These are phyloP conservation scores for Apiospora marii DNA, from an alignment of 2,329 filamentous ascomycete genomes.

Conservation along the genomic window DNA sequence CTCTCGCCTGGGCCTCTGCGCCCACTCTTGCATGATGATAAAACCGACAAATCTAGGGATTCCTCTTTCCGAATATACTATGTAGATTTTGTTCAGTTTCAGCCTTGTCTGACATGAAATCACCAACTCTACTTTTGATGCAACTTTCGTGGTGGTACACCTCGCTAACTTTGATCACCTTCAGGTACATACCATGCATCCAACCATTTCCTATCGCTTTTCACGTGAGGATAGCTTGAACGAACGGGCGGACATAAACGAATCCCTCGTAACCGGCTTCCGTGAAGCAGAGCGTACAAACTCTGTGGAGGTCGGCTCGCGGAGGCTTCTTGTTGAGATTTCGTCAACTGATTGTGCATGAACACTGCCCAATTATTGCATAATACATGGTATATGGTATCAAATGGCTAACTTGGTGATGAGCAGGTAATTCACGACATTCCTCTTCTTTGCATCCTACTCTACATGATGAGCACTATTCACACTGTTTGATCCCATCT, in stretches of 20 bases:
- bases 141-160: conserved; percentile 30
- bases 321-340: conserved; percentile 69
- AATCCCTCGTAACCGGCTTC: conserved; percentile 56
- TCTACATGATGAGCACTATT: conserved; percentile 48
- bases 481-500: conserved; percentile 49
- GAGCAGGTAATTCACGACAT: conserved; percentile 21
- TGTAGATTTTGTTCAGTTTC: conserved; percentile 72
- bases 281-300: conserved; percentile 69
- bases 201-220: conserved; percentile 31
- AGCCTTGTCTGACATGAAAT: conserved; percentile 69
- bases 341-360: conserved; percentile 67
- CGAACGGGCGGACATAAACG: conserved; percentile 75
- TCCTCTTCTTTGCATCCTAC: conserved; percentile 5
- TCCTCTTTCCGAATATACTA: conserved; percentile 72
- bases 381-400: neutral
- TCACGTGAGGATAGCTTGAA: conserved; percentile 70
- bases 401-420: neutral
- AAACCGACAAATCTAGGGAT: conserved; percentile 67
- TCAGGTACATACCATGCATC: conserved; percentile 51
- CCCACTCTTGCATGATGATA: conserved; percentile 62
- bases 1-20: conserved; percentile 35
- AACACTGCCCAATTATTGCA: neutral
- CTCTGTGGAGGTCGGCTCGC: conserved; percentile 59
- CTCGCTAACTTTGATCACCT: conserved; percentile 47
- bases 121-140: conserved; percentile 35